Percentiles rank a stretch among this genome's conserved stretches.
phyloP scores from a whole-genome alignment of 2,329 filamentous ascomycete species.

The Bipolaris cookei region DNA sequence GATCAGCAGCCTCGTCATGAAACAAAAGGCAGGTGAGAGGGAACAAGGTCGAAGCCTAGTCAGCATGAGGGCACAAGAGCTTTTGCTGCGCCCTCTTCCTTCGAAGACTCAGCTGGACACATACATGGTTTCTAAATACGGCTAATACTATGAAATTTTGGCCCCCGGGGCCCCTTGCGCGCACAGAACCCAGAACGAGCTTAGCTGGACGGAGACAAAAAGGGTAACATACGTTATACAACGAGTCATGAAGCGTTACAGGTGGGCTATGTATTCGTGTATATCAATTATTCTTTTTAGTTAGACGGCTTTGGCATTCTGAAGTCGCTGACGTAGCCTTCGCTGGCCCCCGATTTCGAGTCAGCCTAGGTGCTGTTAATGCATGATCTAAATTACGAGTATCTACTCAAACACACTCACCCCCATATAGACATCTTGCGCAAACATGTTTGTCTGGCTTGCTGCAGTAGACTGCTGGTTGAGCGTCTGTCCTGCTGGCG shows the following conservation, averaged over 20 bases:
- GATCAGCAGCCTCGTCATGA: background rate
- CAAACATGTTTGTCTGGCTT: slow-evolving; percentile 39
- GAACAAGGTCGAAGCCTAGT: slow-evolving; percentile 12
- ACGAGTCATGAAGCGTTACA: background rate
- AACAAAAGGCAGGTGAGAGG: slow-evolving; percentile 6
- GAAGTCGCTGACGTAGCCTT: slow-evolving; percentile 41
- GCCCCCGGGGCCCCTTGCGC: background rate
- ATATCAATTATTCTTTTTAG: background rate
- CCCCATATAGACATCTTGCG: slow-evolving; percentile 50
- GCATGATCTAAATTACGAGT: too few relatives aligned
- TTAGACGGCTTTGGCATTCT: slow-evolving; percentile 32
- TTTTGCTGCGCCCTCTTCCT: slow-evolving; percentile 21
- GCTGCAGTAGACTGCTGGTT: slow-evolving; percentile 24
- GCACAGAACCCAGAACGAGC: too few relatives aligned
- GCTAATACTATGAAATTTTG: background rate
- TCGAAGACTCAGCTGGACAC: slow-evolving; percentile 8
- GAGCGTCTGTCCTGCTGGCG: slow-evolving; percentile 25
- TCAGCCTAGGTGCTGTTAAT: slow-evolving; percentile 29
- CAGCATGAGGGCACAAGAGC: slow-evolving; percentile 14
- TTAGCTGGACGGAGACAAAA: background rate
- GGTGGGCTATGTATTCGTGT: too few relatives aligned
- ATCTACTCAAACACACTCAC: slow-evolving; percentile 32
- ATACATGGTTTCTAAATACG: slow-evolving; percentile 3
- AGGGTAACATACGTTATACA: slow-evolving; percentile 1
- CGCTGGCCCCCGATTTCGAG: slow-evolving; percentile 29